Conservation (phyloP, 768 basidiomycete species). For the Rickenella mellea region DNA sequence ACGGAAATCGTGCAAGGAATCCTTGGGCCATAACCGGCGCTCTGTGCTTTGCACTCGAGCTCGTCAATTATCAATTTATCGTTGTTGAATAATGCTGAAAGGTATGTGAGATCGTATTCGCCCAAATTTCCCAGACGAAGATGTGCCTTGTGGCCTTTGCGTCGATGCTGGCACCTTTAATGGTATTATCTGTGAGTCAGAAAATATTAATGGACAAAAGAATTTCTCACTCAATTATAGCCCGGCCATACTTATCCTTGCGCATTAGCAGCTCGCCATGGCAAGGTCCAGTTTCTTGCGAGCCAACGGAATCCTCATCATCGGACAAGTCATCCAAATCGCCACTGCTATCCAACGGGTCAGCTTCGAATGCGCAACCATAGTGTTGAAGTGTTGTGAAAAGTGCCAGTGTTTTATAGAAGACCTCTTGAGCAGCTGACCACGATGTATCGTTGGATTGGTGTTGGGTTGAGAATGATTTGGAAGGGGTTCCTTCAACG, state of each 20-base stretch:
- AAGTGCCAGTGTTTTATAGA: constrained; percentile 14
- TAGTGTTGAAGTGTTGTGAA: constrained; percentile 11
- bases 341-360: not conserved
- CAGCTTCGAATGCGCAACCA: constrained; percentile 10
- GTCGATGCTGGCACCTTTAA: constrained; percentile 4
- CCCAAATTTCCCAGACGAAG: constrained; percentile 15
- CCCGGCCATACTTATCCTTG: not conserved
- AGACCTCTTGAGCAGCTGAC: constrained; percentile 12
- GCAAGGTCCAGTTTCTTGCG: constrained; percentile 1
- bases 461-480: no score
- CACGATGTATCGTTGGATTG: no score
- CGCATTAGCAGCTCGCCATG: constrained; percentile 4
- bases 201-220: not conserved
- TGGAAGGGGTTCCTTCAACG: no score
- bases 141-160: constrained; percentile 5
- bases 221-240: constrained; percentile 6
- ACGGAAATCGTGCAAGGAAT: constrained; percentile 11
- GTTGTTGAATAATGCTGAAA: constrained; percentile 15
- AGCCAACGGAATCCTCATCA: not conserved
- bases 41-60: constrained; percentile 4
- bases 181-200: not conserved
- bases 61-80: not conserved
- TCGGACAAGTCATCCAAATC: not conserved
- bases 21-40: constrained; percentile 13
- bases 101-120: constrained; percentile 13